Evolutionary conservation across 2,329 filamentous ascomycete genomes (phyloP), one percentile per base, ranked within the genome.

Genomic region (Aulographum hederae): DNA sequence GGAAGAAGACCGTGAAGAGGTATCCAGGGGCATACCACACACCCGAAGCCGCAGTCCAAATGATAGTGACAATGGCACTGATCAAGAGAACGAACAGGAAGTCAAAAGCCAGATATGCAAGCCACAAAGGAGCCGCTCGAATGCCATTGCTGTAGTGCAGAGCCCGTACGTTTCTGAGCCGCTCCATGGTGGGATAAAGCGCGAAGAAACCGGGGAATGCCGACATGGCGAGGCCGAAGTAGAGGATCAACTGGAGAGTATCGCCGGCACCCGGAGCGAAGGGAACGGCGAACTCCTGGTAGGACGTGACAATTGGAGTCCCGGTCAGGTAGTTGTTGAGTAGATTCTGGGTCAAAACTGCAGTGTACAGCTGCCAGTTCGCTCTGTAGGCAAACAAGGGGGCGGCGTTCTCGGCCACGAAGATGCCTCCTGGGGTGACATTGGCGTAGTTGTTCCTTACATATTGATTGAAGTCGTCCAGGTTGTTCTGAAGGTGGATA

Each of bases 91-190:
- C 73, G 34, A 91, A 72, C 27, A 68, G 48, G 39, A 85, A 82
- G 54, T 94, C 85, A 45, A 93, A 92, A 0, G 62, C 46, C 1
- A 78, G 61, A 46, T 94, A 91, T 2, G 85, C 80, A 4, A 80
- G 53, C 85, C 86, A 94, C 2, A 94, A 60, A 1, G 84, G 81
- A 6, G 79, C 60, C 1, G 79, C 75, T 10, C 79, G 66, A 18
- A 93, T 82, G 29, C 85, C 85, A 46, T 93, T 94, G 33, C 80
- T 91, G 53, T 92, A 94, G 51, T 94, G 77, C 18, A 94, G 60
- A 12, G 78, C 78, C 32, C 85, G 70, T 16, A 94, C 80, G 39
- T 82, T 78, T 31, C 73, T 62, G 8, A 82, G 60, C 17, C 82
- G 67, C 51, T 94, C 85, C 18, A 78, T 61, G n/a, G 81, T 92